Base-by-base conservation (phyloP, 805 yeast species). In the Metschnikowia peoriensis region DNA sequence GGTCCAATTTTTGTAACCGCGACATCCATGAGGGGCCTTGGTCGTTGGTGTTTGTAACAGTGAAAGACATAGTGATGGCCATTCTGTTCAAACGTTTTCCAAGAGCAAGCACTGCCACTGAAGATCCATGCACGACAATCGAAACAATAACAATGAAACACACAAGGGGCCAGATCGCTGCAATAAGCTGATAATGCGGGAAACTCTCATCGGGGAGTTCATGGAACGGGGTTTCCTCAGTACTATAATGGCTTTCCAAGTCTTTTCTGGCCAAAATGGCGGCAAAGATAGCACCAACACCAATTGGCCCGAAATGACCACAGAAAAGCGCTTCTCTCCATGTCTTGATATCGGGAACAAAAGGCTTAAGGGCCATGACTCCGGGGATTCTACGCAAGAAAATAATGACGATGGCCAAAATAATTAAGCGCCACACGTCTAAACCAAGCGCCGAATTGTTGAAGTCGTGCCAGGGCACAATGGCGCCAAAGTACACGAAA, bases 281-380 rank as follows among this genome's bases (percentile, higher is more conserved):
- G 41, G 94, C 93, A 68, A 88, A 90, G 7, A 91, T 77, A 1
- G 96, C 96, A 52, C 97, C 97, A 22, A 91, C 97, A 45, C 97
- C 97, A 64, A 92, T 89, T 1, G 97, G 97, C 15, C 97, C 97
- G 68, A 92, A 91, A 71, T 91, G 97, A 17, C 97, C 97, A 67
- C 96, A 89, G 68, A 92, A 92, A 3, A 91, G 66, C 0, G 97
- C 97, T 67, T 91, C 97, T 67, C 96, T 82, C 96, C 97, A 91
- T 10, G 89, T 81, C 61, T 89, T 85, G 39, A 91, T 81, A 65
- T 91, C 97, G 0, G 97, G 97, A 1, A 89, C 86, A 27, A 90
- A 66, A 0, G 93, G 91, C 62, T 88, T 88, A 46, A 88, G 70
- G 0, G 82, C 78, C 46, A 91, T 62, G 41, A 91, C 88, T 0